A percentile compares a stretch with the other conserved stretches of the same genome.
These are phyloP conservation scores for Coccomyxa sp. DNA, from an alignment of 139 green algal species.

Conservation along the genomic window DNA sequence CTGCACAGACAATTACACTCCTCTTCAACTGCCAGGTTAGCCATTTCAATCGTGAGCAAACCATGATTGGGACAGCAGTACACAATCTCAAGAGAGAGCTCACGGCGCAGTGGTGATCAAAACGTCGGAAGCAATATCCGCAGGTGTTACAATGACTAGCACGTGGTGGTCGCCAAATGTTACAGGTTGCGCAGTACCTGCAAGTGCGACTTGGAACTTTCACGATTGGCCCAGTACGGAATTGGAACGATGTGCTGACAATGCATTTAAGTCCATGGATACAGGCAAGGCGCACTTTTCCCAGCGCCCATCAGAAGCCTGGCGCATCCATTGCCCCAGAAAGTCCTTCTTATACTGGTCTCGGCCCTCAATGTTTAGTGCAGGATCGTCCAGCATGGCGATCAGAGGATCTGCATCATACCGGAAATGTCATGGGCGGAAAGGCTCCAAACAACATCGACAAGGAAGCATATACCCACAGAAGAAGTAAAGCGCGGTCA, in stretches of 20 bases:
- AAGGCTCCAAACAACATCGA: not conserved
- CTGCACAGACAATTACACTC: not conserved
- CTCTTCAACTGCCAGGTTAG: not conserved
- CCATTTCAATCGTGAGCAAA: not conserved
- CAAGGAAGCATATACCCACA: not conserved
- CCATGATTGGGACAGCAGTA: not conserved
- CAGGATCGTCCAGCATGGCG: not conserved
- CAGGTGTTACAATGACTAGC: slow-evolving; percentile 63
- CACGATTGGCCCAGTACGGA: not conserved
- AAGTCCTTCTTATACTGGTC: not conserved
- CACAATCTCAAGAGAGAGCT: not conserved
- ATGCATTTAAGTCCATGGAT: not conserved
- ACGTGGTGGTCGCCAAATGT: slow-evolving; percentile 63
- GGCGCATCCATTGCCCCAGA: slow-evolving; percentile 8
- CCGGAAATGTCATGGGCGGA: not conserved
- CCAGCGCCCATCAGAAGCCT: not conserved
- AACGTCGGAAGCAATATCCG: slow-evolving; percentile 66
- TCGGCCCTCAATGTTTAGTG: not conserved
- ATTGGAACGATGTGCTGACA: not conserved
- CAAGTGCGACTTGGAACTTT: not conserved
- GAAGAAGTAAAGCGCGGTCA: not conserved
- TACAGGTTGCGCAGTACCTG: slow-evolving; percentile 64
- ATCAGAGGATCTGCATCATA: slow-evolving; percentile 8
- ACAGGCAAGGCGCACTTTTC: slow-evolving; percentile 12
- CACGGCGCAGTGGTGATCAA: slow-evolving; percentile 74